Base-by-base conservation (phyloP, 176 grass and related monocot species). In the Thalia dealbata region DNA sequence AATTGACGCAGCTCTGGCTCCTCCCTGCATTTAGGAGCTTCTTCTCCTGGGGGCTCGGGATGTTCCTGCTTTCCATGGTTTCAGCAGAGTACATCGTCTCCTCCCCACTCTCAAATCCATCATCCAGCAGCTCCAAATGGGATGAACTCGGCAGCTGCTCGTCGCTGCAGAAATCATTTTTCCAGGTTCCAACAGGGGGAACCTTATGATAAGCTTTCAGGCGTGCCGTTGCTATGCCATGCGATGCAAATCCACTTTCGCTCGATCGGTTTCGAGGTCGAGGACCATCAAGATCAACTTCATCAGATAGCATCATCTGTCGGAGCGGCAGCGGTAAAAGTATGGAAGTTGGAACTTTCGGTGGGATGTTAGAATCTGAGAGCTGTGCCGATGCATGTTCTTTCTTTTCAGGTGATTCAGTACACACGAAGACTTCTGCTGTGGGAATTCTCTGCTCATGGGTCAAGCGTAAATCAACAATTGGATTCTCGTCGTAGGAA, bases 41-140 rank as follows among this genome's bases (percentile, higher is more conserved):
- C 50, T 9, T 87, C 32, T 87, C 86, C 56, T 55, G 85, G 10
- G 80, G 72, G 73, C 80, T 91, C 25, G 92, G 87, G 38, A 92
- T 82, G 70, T 96, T 96, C 48, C 86, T 81, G 82, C 92, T 96
- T 76, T 96, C 92, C 92, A 96, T 96, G 56, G 92, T 96, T 82
- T 96, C 92, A n/a, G 92, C 89, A 6, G 89, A 96, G 76, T 96
- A 92, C 89, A 96, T 96, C 13, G 89, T 90, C 50, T 92, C 92
- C 75, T 90, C 92, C 69, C 90, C 86, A 10, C 89, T 92, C 16
- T 80, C 81, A 58, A 82, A 87, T 16, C 80, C 79, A 64, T 89
- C 86, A 16, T 88, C 81, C 9, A 85, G 80, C 71, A 76, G 73
- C 25, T 73, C 85, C 68, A 79, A 59, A 41, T 87, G 90, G 65